These are phyloP conservation scores for Rhodotorula paludigena DNA, from an alignment of 768 basidiomycete species.

Conservation along the genomic window DNA sequence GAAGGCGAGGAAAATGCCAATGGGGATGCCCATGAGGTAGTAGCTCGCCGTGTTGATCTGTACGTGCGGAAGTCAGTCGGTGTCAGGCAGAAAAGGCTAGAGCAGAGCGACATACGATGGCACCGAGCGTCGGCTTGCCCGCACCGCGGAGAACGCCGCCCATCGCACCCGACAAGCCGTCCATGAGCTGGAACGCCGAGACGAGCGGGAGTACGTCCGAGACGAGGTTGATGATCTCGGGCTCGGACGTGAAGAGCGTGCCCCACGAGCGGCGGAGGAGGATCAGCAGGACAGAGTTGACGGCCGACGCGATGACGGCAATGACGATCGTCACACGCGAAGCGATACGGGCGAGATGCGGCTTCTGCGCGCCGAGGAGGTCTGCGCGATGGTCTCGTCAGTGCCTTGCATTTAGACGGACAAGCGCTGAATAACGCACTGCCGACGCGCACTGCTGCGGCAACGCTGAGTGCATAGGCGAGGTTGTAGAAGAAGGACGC, in stretches of 20 bases:
- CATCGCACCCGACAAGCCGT: slow-evolving; percentile 63
- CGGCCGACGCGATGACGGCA: slow-evolving; percentile 60
- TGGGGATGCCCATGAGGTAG: slow-evolving; percentile 27
- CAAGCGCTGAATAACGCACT: slow-evolving; percentile 48
- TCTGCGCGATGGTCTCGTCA: slow-evolving; percentile 58
- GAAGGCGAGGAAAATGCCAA: slow-evolving; percentile 39
- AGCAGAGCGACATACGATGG: slow-evolving; percentile 15
- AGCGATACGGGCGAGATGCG: slow-evolving; percentile 65
- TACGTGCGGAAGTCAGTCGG: neutral
- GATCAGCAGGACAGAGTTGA: slow-evolving; percentile 44
- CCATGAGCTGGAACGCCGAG: slow-evolving; percentile 58
- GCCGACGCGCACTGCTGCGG: slow-evolving; percentile 65
- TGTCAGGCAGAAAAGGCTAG: neutral
- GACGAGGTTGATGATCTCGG: slow-evolving; percentile 59
- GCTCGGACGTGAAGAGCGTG: slow-evolving; percentile 66
- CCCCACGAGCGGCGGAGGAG: slow-evolving; percentile 56
- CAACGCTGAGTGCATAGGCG: slow-evolving; percentile 74
- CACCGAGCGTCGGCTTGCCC: slow-evolving; percentile 61
- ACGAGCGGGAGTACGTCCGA: slow-evolving; percentile 70
- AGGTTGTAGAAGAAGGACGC: slow-evolving; percentile 59
- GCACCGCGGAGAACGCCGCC: slow-evolving; percentile 75
- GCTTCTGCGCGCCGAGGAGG: slow-evolving; percentile 69
- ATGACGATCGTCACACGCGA: slow-evolving; percentile 63
- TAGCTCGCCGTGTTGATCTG: slow-evolving; percentile 39
- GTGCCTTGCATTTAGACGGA: slow-evolving; percentile 16